phyloP scores from a whole-genome alignment of 2,329 filamentous ascomycete genomes.

The Xylariales sp. region DNA sequence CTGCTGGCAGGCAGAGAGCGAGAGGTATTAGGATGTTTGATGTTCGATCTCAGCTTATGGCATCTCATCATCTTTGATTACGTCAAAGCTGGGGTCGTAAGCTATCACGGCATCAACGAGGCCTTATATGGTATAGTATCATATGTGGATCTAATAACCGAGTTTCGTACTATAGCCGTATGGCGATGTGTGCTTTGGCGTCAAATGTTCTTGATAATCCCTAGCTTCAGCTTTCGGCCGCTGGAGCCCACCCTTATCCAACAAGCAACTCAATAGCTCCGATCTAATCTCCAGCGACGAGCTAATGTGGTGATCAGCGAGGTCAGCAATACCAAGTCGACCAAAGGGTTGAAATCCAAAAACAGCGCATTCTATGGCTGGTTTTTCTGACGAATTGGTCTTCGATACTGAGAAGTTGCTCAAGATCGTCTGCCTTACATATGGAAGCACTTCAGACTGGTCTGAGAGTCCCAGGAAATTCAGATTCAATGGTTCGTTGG shows the following conservation, averaged over 20 bases:
- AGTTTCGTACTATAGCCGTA: no score
- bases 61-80: no score
- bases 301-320: background rate
- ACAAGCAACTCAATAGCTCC: background rate
- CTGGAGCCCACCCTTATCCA: no score
- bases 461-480: background rate
- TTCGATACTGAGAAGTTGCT: background rate
- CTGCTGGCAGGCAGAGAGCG: constrained; percentile 1
- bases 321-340: background rate
- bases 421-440: background rate
- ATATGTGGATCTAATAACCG: no score
- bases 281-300: background rate
- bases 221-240: no score
- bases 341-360: background rate
- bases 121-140: no score
- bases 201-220: no score
- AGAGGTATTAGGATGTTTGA: no score
- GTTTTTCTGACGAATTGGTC: background rate
- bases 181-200: no score
- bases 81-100: no score
- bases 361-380: background rate
- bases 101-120: no score
- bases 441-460: background rate
- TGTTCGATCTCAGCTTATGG: no score
- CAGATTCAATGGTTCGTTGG: background rate